Conservation (phyloP, 1,284 basidiomycete species). For the Tetrapyrgos nigripes region DNA sequence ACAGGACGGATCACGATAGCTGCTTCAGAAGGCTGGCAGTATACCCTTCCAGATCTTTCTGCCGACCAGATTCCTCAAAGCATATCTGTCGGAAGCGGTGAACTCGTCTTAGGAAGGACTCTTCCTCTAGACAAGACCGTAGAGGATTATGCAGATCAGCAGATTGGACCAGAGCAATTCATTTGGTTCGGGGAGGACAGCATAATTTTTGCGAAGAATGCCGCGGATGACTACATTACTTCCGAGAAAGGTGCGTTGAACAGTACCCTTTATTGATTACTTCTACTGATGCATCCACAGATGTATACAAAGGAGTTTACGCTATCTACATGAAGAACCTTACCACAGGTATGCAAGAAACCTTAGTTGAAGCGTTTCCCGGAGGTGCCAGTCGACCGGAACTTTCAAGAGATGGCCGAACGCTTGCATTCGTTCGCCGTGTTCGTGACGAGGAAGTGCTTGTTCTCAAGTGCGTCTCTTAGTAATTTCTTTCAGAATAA, state of each 20-base stretch:
- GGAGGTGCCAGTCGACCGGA: conserved; percentile 78
- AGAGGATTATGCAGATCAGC: conserved; percentile 65
- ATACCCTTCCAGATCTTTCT: conserved; percentile 48
- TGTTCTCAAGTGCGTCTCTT: conserved; percentile 62
- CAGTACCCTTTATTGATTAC: not conserved
- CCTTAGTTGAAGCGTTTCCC: conserved; percentile 59
- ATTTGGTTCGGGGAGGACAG: conserved; percentile 64
- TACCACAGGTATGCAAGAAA: conserved; percentile 56
- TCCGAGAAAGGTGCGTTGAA: conserved; percentile 62
- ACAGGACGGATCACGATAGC: conserved; percentile 65
- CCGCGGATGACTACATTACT: conserved; percentile 53
- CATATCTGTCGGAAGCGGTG: conserved; percentile 56
- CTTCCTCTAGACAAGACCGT: conserved; percentile 66
- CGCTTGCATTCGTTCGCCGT: conserved; percentile 75
- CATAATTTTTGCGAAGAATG: conserved; percentile 71
- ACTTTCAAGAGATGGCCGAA: conserved; percentile 69
- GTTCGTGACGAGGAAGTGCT: conserved; percentile 75
- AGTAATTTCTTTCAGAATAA: not conserved
- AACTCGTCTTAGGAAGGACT: conserved; percentile 57
- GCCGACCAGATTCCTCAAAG: conserved; percentile 20
- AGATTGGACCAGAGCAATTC: conserved; percentile 75
- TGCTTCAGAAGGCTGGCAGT: conserved; percentile 78
- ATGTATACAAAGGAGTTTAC: conserved; percentile 74
- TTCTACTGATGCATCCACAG: conserved; percentile 37
- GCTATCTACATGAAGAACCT: conserved; percentile 69